Conservation (phyloP, 345 rosid genomes). For the Firmiana major region DNA sequence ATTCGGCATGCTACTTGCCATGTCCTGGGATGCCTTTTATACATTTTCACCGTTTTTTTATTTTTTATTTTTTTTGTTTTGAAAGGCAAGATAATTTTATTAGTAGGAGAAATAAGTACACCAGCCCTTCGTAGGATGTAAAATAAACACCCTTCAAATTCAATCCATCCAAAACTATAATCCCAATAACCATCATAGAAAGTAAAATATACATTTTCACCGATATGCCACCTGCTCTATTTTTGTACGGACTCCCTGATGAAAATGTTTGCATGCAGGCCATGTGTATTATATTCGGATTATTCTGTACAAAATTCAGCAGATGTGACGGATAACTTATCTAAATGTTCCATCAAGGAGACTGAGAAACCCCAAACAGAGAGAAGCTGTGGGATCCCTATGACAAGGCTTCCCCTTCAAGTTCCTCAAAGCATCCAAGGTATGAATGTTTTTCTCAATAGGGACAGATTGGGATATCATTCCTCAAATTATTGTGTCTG, state of each 20-base stretch:
- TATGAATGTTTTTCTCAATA: slow-evolving; percentile 2
- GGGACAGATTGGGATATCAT: not conserved
- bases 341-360: slow-evolving; percentile 84
- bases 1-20: slow-evolving; percentile 2
- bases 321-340: slow-evolving; percentile 64
- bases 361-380: slow-evolving; percentile 55
- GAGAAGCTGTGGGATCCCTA: slow-evolving; percentile 56
- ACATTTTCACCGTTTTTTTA: not conserved
- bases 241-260: slow-evolving; percentile 4
- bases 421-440: slow-evolving; percentile 76
- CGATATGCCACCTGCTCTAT: not conserved
- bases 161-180: not conserved
- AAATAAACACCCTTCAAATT: not conserved
- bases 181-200: not conserved
- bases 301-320: slow-evolving; percentile 47
- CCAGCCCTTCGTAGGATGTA: not conserved
- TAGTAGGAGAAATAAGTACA: not conserved
- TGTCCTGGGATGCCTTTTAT: not conserved
- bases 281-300: slow-evolving; percentile 79
- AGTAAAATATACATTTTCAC: not conserved
- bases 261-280: slow-evolving; percentile 40
- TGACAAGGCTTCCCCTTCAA: slow-evolving; percentile 77
- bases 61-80: no score
- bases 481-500: not conserved
- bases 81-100: not conserved